Conservation (phyloP, 768 basidiomycete genomes). For the Collybiopsis confluens region DNA sequence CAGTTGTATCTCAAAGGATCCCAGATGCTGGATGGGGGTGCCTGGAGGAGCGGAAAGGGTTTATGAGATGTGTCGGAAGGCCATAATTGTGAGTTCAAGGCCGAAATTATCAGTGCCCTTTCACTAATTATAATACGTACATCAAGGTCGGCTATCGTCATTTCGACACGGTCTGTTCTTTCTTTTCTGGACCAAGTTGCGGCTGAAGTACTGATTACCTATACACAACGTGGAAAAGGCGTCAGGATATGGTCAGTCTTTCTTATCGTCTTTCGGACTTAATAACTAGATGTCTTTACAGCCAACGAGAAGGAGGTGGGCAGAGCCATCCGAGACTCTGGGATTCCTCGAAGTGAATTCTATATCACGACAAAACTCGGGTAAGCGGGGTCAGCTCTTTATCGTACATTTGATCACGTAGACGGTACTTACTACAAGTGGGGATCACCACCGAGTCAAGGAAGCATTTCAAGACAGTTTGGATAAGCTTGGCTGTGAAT, state of each 20-base stretch:
- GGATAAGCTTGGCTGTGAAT: constrained; percentile 30
- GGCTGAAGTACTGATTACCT: not conserved
- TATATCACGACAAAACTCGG: constrained; percentile 37
- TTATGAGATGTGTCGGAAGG: constrained; percentile 11
- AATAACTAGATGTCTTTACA: not conserved
- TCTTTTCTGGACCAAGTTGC: too few species aligned
- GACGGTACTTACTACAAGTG: not conserved
- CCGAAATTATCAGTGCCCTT: too few species aligned
- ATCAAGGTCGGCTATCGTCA: not conserved
- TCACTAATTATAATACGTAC: not conserved
- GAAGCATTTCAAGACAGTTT: constrained; percentile 35
- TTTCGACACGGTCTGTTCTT: not conserved
- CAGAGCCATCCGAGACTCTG: constrained; percentile 25
- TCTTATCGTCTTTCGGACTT: not conserved
- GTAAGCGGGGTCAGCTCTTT: constrained; percentile 8
- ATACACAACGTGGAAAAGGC: constrained; percentile 5
- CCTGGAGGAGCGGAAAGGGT: constrained; percentile 22
- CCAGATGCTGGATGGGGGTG: constrained; percentile 18
- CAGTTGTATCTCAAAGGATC: not conserved
- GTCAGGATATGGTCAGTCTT: constrained; percentile 10
- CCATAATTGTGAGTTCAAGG: constrained; percentile 14
- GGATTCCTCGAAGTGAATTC: constrained; percentile 27
- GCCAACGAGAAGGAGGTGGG: constrained; percentile 32
- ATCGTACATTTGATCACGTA: not conserved
- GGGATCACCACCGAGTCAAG: constrained; percentile 27